Evolutionary conservation across 129 eudicot genomes (phyloP).

Genomic region (Smallanthus sonchifolius): DNA sequence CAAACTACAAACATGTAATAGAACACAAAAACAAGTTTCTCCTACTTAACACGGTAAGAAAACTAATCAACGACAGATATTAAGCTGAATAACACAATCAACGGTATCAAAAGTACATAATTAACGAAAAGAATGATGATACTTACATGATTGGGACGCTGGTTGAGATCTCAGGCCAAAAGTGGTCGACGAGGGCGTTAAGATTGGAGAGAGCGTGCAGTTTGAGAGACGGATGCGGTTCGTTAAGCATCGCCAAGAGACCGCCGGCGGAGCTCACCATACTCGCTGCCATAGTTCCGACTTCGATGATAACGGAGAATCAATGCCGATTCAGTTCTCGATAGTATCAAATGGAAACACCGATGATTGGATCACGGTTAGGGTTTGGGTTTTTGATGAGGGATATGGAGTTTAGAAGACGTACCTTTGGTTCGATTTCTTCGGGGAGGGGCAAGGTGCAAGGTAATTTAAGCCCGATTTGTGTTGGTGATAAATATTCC

Average conservation of each 20-base stretch:
- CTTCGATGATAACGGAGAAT: background rate
- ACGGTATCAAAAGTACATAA: background rate
- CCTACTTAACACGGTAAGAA: background rate
- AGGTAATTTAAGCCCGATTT: background rate
- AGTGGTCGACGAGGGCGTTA: constrained; percentile 60
- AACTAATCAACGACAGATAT: background rate
- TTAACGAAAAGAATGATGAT: background rate
- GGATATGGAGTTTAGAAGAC: constrained; percentile 3
- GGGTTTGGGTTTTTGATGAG: constrained; percentile 24
- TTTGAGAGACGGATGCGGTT: constrained; percentile 62
- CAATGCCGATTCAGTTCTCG: constrained; percentile 10
- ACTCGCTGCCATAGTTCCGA: constrained; percentile 48
- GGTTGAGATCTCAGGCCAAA: constrained; percentile 98
- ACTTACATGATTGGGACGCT: constrained; percentile 67
- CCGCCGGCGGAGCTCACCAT: constrained; percentile 93
- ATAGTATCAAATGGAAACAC: background rate
- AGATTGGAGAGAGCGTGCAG: constrained; percentile 81
- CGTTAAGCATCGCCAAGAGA: constrained; percentile 85
- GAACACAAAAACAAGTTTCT: background rate
- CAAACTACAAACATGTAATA: constrained; percentile 5
- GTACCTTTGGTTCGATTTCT: constrained; percentile 26
- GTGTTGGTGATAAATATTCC: background rate
- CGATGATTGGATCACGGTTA: constrained; percentile 26
- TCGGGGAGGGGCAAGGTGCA: constrained; percentile 43
- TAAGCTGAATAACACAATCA: background rate